Conservation (phyloP, 495 filamentous ascomycete genomes). For the Aspergillus mulundensis region DNA sequence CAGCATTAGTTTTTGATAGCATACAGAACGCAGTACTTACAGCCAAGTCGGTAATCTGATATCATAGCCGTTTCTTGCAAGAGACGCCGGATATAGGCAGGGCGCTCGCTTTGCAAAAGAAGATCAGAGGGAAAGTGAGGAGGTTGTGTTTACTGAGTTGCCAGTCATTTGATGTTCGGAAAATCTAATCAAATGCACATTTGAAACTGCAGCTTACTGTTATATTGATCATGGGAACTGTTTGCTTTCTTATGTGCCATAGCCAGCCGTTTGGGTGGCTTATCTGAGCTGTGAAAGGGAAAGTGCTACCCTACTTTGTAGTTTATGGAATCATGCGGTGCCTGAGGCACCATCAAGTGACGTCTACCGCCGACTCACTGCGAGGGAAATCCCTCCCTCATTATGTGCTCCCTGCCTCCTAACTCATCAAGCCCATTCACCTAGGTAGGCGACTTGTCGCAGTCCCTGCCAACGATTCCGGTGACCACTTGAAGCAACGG, state of each 20-base stretch:
- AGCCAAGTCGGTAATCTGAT: neutral
- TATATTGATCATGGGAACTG: too few species aligned
- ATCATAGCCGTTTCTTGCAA: neutral
- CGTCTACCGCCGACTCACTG: neutral
- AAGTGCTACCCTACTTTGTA: too few species aligned
- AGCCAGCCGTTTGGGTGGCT: too few species aligned
- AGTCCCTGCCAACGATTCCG: neutral
- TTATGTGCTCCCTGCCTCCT: too few species aligned
- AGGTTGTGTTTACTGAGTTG: neutral
- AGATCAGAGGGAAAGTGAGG: neutral
- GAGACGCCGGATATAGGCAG: too few species aligned
- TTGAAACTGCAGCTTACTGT: neutral
- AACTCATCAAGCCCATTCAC: too few species aligned
- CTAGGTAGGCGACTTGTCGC: too few species aligned
- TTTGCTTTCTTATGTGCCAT: too few species aligned
- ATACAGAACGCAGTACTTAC: neutral
- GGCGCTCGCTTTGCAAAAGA: neutral
- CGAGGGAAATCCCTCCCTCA: too few species aligned
- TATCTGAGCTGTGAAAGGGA: too few species aligned
- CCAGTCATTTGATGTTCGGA: neutral
- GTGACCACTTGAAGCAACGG: neutral
- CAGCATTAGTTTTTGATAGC: neutral
- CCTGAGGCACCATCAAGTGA: slow-evolving; percentile 1
- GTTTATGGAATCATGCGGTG: too few species aligned
- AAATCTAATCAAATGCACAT: neutral